Base-by-base conservation (phyloP, 805 yeast genomes). In the Sugiyamaella qingdaonensis region DNA sequence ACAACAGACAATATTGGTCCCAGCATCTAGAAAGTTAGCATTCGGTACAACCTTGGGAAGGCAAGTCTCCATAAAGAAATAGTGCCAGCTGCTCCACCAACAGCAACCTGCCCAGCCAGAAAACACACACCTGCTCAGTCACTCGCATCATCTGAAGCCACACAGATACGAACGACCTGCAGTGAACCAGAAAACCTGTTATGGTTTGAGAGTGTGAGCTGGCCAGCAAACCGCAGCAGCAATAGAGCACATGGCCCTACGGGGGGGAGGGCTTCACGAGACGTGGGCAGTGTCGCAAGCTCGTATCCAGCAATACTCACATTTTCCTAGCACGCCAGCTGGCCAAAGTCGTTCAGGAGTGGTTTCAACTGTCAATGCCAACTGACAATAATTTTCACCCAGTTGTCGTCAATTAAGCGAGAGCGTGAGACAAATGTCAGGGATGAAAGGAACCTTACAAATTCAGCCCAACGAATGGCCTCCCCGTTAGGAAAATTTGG, bases 1-100 rank as follows among this genome's bases (percentile, higher is more conserved):
- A 51, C 43, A 5, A 24, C 21, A n/a, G 33, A 31, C 48, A 45
- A 45, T 45, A 45, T 32, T 31, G 34, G 21, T 24, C 32, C 48
- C 14, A 45, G 37, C 48, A 45, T 45, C 43, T 39, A 21, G 9
- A 24, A 34, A 39, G 43, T 39, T 39, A 39, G 43, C 19, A 39
- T 16, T 39, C 14, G 5, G 39, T 8, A n/a, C 39, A 24, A 3
- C 7, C 7, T 24, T 24, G 3, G 29, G 7, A 24, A 4, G 37
- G 37, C 8, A n/a, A 4, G 37, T 13, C 37, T 14, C 37, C 37
- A 34, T 34, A 34, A 34, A 13, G n/a, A 34, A 14, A 34, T 14
- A 34, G 37, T 34, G 37, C 37, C 37, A 34, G 29, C 29, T 24
- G 29, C 29, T 24, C n/a, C 29, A 24, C 29, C 29, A 24, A 24